Percentiles rank a stretch among this genome's conserved stretches.
phyloP scores from a whole-genome alignment of 1,139 yeast species.

The Wickerhamomyces sp. region DNA sequence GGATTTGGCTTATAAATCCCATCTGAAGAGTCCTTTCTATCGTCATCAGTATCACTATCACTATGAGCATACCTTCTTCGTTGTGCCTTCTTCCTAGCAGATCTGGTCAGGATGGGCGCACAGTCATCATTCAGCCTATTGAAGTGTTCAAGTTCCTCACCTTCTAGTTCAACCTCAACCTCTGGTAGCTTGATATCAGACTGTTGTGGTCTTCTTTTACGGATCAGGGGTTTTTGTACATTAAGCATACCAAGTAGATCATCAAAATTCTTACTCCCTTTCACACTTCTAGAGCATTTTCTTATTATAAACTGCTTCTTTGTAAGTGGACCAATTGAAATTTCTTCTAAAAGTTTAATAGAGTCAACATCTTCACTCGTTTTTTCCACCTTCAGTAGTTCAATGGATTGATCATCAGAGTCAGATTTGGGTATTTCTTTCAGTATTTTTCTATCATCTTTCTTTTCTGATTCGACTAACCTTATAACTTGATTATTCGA shows the following conservation, averaged over 20 bases:
- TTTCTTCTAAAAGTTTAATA: background rate
- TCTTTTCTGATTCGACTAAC: too few relatives aligned
- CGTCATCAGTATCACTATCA: constrained; percentile 4
- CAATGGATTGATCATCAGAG: background rate
- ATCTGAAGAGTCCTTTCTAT: constrained; percentile 5
- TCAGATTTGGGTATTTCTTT: background rate
- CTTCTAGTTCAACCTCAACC: background rate
- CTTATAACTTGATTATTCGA: too few relatives aligned
- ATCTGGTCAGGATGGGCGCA: background rate
- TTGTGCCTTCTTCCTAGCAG: background rate
- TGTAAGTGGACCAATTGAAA: background rate
- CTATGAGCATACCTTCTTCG: background rate
- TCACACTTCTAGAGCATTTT: background rate
- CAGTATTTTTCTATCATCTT: too few relatives aligned
- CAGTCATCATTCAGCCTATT: background rate
- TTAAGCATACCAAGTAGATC: background rate
- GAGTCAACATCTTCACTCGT: background rate
- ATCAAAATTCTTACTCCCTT: background rate
- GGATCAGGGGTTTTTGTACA: background rate
- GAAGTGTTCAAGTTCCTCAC: background rate
- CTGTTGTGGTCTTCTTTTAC: too few relatives aligned
- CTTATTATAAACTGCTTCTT: background rate
- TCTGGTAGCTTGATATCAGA: background rate
- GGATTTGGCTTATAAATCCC: background rate
- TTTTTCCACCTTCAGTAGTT: background rate